Conservation (phyloP, 495 filamentous ascomycete genomes). For the Penicillium cosmopolitanum region DNA sequence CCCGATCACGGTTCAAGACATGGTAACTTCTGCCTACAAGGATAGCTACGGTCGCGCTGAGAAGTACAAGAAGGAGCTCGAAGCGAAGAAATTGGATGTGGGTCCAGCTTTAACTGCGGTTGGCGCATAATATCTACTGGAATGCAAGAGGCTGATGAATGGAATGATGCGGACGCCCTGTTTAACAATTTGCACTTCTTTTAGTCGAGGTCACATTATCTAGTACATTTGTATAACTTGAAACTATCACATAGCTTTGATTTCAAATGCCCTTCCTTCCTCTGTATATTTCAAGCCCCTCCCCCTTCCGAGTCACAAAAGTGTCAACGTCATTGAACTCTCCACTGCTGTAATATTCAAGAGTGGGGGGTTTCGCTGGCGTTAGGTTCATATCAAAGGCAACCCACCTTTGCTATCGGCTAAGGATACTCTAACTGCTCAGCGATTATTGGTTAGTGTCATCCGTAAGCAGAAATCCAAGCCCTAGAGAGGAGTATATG, state of each 20-base stretch:
- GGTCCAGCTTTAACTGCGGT: slow-evolving; percentile 18
- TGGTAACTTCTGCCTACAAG: slow-evolving; percentile 37
- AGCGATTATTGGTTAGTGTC: neutral
- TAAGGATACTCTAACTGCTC: neutral
- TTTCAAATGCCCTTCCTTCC: neutral
- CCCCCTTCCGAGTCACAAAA: neutral
- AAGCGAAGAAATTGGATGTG: slow-evolving; percentile 17
- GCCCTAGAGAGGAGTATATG: slow-evolving; percentile 3
- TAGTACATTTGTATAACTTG: neutral
- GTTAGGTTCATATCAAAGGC: neutral
- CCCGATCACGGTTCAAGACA: slow-evolving; percentile 48
- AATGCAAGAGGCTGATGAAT: neutral
- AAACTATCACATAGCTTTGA: neutral
- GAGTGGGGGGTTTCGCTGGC: neutral
- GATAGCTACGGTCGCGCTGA: slow-evolving; percentile 41
- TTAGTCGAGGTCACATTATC: neutral
- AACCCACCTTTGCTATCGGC: slow-evolving; percentile 8
- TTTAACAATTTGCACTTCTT: neutral
- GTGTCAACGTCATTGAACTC: slow-evolving; percentile 3
- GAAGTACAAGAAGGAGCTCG: slow-evolving; percentile 36
- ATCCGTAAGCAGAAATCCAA: neutral
- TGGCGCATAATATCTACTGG: slow-evolving; percentile 17
- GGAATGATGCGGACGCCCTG: neutral
- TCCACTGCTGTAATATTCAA: neutral
- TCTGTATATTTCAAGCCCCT: neutral